These are phyloP conservation scores for Castanea crenata DNA, from an alignment of 306 rosid genomes.

Conservation along the genomic window DNA sequence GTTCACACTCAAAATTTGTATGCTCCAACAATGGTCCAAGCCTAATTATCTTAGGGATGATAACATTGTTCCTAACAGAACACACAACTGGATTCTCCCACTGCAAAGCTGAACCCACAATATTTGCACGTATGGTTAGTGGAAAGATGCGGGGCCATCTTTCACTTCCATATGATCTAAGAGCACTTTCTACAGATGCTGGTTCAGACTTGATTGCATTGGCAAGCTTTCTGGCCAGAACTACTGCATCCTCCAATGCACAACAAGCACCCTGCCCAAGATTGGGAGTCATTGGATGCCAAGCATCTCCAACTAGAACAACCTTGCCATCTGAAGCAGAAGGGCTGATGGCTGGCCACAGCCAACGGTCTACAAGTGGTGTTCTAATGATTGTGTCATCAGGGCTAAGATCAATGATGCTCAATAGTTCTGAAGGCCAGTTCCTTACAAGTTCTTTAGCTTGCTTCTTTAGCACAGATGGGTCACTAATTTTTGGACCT, in stretches of 20 bases:
- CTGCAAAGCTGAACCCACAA: slow-evolving; percentile 71
- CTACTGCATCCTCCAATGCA: slow-evolving; percentile 85
- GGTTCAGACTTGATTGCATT: slow-evolving; percentile 49
- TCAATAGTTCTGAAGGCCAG: slow-evolving; percentile 58
- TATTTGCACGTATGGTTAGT: slow-evolving; percentile 68
- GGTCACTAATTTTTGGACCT: slow-evolving; percentile 68
- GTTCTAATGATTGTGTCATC: slow-evolving; percentile 58
- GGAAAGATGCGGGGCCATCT: slow-evolving; percentile 83
- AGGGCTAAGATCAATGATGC: slow-evolving; percentile 60
- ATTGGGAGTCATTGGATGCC: slow-evolving; percentile 99
- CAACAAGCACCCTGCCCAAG: slow-evolving; percentile 96
- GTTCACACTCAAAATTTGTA: slow-evolving; percentile 62
- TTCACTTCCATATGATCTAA: slow-evolving; percentile 57
- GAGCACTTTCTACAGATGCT: slow-evolving; percentile 50
- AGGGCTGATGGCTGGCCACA: slow-evolving; percentile 78
- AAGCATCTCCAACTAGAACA: slow-evolving; percentile 85
- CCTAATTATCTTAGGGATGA: slow-evolving; percentile 71
- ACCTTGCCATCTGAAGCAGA: slow-evolving; percentile 62
- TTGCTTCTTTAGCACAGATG: slow-evolving; percentile 51
- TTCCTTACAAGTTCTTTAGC: slow-evolving; percentile 57
- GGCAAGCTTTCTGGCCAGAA: slow-evolving; percentile 67
- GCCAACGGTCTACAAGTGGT: slow-evolving; percentile 86
- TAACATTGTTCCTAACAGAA: slow-evolving; percentile 61
- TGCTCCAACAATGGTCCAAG: slow-evolving; percentile 76
- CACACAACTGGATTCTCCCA: slow-evolving; percentile 75